Evolutionary conservation across 2,329 filamentous ascomycete genomes (phyloP).

Genomic region (Aquanectria penicillioides): DNA sequence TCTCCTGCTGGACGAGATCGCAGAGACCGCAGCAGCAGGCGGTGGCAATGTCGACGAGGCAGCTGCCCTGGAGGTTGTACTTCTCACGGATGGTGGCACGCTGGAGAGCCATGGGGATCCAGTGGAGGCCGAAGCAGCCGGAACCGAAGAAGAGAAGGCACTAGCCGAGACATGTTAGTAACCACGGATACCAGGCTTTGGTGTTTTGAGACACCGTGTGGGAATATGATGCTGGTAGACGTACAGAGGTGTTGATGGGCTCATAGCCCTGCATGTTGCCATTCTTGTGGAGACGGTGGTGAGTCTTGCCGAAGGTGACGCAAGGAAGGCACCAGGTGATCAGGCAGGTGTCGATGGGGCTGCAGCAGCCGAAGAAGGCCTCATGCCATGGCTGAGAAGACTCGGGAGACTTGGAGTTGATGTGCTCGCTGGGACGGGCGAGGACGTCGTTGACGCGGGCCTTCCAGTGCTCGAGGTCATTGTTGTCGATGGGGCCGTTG

Average conservation of each 20-base stretch:
- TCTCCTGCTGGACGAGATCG: constrained; percentile 57
- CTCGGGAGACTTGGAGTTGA: constrained; percentile 54
- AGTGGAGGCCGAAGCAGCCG: constrained; percentile 52
- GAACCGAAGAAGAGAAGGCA: constrained; percentile 57
- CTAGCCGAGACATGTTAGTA: constrained; percentile 37
- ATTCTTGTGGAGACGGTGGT: constrained; percentile 56
- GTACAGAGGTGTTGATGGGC: constrained; percentile 57
- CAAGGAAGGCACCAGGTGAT: constrained; percentile 58
- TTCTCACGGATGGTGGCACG: constrained; percentile 56
- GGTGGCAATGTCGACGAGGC: constrained; percentile 52
- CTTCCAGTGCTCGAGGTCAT: constrained; percentile 57
- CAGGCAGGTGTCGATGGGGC: constrained; percentile 55
- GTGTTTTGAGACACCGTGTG: too few relatives aligned
- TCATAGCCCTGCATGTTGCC: constrained; percentile 55
- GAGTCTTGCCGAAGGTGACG: constrained; percentile 59
- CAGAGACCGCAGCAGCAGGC: constrained; percentile 59
- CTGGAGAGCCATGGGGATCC: constrained; percentile 57
- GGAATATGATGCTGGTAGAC: constrained; percentile 29
- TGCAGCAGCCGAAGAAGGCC: constrained; percentile 57
- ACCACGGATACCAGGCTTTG: accelerated
- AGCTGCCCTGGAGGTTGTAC: constrained; percentile 57
- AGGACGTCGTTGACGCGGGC: constrained; percentile 55
- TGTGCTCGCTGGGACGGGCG: constrained; percentile 52
- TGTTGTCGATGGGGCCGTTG: constrained; percentile 52
- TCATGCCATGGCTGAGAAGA: constrained; percentile 51